A percentile compares a stretch with the other conserved stretches of the same genome.
Conservation (phyloP, 208 protist species). For the Histomonas meleagridis region DNA sequence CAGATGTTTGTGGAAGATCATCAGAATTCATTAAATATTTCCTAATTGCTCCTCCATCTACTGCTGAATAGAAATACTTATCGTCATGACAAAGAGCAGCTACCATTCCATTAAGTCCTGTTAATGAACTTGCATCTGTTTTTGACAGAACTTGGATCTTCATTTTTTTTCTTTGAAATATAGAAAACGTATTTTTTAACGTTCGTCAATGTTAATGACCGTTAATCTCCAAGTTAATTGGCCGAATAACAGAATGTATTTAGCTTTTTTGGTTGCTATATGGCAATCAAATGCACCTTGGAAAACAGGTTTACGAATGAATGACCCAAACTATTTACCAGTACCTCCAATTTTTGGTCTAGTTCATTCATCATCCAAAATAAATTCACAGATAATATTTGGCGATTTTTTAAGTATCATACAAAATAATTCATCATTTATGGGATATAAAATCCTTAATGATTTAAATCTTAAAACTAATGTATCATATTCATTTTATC, state of each 20-base stretch:
- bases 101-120: neutral
- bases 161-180: too few species aligned
- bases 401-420: neutral
- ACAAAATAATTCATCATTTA: too few species aligned
- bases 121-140: neutral
- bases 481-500: neutral
- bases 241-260: too few species aligned
- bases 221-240: too few species aligned
- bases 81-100: neutral
- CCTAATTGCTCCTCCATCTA: neutral
- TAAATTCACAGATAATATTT: too few species aligned
- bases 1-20: neutral
- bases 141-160: conserved; percentile 28
- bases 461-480: neutral
- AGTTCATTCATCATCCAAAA: too few species aligned
- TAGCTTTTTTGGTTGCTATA: too few species aligned
- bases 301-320: neutral
- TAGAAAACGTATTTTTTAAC: too few species aligned
- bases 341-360: neutral
- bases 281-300: neutral
- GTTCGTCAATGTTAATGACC: too few species aligned
- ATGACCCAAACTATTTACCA: conserved; percentile 3
- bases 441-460: neutral
- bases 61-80: neutral
- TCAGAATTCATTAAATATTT: neutral